phyloP scores from a whole-genome alignment of 1,284 basidiomycete genomes.

The Sporisorium graminicola region DNA sequence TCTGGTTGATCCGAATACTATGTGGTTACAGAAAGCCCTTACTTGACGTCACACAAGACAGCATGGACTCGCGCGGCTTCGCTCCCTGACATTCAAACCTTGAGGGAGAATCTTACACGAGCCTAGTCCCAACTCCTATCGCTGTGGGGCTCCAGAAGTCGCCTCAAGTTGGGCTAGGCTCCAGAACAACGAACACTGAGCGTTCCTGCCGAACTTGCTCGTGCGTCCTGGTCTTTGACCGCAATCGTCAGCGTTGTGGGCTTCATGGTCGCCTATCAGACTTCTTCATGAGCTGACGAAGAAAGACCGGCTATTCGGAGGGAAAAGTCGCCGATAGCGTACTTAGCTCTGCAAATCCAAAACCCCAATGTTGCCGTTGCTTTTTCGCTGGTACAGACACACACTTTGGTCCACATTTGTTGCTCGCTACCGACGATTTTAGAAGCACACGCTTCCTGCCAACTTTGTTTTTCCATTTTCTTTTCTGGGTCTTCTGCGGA shows the following conservation, averaged over 20 bases:
- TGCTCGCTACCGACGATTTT: slow-evolving; percentile 1
- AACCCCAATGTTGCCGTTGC: too few relatives aligned
- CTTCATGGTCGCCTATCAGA: background rate
- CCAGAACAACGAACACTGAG: background rate
- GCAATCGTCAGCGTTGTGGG: background rate
- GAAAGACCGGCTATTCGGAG: background rate
- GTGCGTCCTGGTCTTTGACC: background rate
- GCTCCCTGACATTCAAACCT: background rate
- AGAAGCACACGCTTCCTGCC: too few relatives aligned
- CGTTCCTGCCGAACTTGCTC: background rate
- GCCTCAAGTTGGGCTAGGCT: background rate
- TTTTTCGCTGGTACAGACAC: background rate
- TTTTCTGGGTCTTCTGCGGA: slow-evolving; percentile 9
- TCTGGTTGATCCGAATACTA: too few relatives aligned
- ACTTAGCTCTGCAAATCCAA: too few relatives aligned
- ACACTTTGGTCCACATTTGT: background rate
- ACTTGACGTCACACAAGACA: background rate
- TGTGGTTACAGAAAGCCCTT: background rate
- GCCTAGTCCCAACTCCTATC: background rate
- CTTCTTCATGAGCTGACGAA: background rate
- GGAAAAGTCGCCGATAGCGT: slow-evolving; percentile 7
- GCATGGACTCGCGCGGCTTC: background rate
- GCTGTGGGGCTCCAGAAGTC: background rate
- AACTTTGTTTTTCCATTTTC: background rate
- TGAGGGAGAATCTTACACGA: background rate